Evolutionary conservation across 805 yeast genomes (phyloP), one percentile per base, ranked within the genome.

Genomic region (Gaillardinia entomophila): DNA sequence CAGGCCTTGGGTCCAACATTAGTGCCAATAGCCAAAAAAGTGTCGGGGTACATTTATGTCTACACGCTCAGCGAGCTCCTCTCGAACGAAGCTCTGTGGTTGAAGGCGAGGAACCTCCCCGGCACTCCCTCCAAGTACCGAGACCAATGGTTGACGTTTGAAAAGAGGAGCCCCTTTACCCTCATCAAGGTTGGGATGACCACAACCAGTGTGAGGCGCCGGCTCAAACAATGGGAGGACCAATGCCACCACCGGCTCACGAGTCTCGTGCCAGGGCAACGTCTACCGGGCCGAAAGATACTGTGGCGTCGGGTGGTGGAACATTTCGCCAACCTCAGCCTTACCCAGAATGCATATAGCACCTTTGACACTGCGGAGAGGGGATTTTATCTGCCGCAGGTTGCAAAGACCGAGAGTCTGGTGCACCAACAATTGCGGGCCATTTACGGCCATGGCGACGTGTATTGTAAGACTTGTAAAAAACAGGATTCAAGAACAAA

Each of bases 151-250:
- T 39, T 46, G 2, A 42, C 45, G 7, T 65, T 68, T 41, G 47
- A 66, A 24, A 56, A 54, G 14, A 52, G 56, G 23, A 55, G 62
- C 20, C 43, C 51, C n/a, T 53, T 58, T 28, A 56, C 69, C 3
- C 49, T 75, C 12, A 50, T 75, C 12, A 75, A 75, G 40, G 64
- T 75, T 1, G 82, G 82, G 1, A 72, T 58, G 60, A 75, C 82
- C 2, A 64, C 75, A 0, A 68, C 64, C 32, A 51, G 60, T 0
- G 75, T 74, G 1, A 40, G 40, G 2, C 41, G 42, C 5, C 49
- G 82, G 27, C 44, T 75, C 13, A 46, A 46, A 25, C 79, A 75
- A 43, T 75, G 82, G 82, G 65, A 60, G 45, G 58, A 51, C 8
- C 68, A 72, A 42, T 75, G 82, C 41, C 55, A 61, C 13, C 78